Evolutionary conservation across 2,329 filamentous ascomycete genomes (phyloP), one percentile per base, ranked within the genome.

Genomic region (Metarhizium rileyi): DNA sequence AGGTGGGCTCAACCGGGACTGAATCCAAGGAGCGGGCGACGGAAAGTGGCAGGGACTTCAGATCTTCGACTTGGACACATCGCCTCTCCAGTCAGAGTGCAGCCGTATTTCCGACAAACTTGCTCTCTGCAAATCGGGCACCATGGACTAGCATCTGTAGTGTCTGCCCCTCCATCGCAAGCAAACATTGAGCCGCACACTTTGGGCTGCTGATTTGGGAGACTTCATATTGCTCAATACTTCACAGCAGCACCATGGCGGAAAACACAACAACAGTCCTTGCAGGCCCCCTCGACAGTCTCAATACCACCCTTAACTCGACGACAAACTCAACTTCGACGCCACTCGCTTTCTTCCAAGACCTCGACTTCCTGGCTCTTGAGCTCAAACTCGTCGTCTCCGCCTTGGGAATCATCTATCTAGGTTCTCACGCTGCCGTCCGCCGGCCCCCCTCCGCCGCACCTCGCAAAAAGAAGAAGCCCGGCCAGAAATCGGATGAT

Each of bases 381-480:
- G 70, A 78, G 53, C 50, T 62, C 16, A 72, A 72, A 54, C 70
- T 81, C 43, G 64, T 80, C 50, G 61, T 83, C 52, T 84, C 87
- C 26, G 84, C 90, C 14, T 67, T 95, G 16, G 82, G 86, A 54
- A 87, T 90, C 48, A 95, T 96, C 61, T 93, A 87, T 67, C 76
- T 88, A 5, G 87, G 87, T 44, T 81, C 90, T 8, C 87, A 95
- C 65, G 87, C 86, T n/a, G 86, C 90, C 1, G 77, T 97, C 20
- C 83, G 85, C 14, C 80, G 89, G 18, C 91, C 91, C 1, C 81
- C 86, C 0, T 95, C 90, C 1, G 90, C 91, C 1, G 83, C 72
- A 2, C 76, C 81, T 1, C 62, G 72, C 5, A 38, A 38, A 12
- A 69, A 70, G 46, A 65, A 68, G 56, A 58, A 62, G 8, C 61